Base-by-base conservation (phyloP, 345 rosid species). In the Capsella bursapastoris region DNA sequence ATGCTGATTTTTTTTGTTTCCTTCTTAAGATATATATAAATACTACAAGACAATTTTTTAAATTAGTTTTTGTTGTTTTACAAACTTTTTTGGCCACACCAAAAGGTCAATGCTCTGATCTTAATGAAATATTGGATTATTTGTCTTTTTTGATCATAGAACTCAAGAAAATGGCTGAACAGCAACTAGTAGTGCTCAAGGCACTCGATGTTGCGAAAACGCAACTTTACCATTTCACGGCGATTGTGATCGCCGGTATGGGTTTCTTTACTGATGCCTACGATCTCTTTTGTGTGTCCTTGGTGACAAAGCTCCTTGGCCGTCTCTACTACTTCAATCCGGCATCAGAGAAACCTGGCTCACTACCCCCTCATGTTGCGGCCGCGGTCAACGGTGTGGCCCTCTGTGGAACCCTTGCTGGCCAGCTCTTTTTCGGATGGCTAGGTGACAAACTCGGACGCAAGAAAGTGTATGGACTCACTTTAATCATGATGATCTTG, bases 261-360 rank as follows among this genome's bases (percentile, higher is more conserved):
- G 85, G 85, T 5, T 80, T 84, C 53, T 84, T 84, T 69, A 82
- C 83, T 0, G 85, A 78, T 25, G 85, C 87, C 0, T 84, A 82
- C 25, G 85, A 84, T 72, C 87, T 84, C 0, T 84, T 84, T n/a
- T 79, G 84, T 15, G 77, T 84, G 3, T 81, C 84, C 3, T 6
- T 77, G 3, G 83, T 82, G 72, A 77, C 81, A 8, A 82, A 75
- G 56, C 64, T 84, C 40, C 87, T 84, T 51, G 83, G 87, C 16
- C 83, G 85, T 0, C 7, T 84, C 27, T 84, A 84, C 73, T 84
- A 84, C 75, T 76, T 78, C 68, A 34, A 55, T 1, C 73, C 66
- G 0, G 57, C n/a, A 13, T 69, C 82, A 22, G 18, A 0, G 0
- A 77, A 77, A 44, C 83, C 83, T 9, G 83, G 87, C 50, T 7